Conservation (phyloP, 352 stramenopile species). For the Saprolegnia parasitica region DNA sequence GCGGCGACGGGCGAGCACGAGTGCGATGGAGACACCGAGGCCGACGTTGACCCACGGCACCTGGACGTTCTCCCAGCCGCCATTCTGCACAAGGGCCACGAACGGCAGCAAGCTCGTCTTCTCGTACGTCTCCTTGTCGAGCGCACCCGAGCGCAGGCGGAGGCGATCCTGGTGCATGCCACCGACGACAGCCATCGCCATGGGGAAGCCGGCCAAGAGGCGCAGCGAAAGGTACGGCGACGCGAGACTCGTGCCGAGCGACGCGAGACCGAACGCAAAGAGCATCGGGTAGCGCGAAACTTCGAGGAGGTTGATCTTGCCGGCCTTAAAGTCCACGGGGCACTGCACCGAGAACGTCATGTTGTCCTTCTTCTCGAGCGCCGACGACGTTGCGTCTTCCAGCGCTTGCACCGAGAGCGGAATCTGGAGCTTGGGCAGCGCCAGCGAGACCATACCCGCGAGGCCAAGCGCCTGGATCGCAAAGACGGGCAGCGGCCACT, state of each 20-base stretch:
- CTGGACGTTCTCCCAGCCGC: slow-evolving; percentile 19
- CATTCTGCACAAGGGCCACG: slow-evolving; percentile 23
- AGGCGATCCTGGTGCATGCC: slow-evolving; percentile 26
- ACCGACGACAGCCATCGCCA: slow-evolving; percentile 27
- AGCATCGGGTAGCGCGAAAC: slow-evolving; percentile 27
- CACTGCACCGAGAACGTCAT: slow-evolving; percentile 22
- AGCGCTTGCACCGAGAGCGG: neutral
- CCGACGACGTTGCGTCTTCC: slow-evolving; percentile 4
- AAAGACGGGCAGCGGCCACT: slow-evolving; percentile 24
- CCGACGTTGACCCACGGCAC: slow-evolving; percentile 28
- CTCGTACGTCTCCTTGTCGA: slow-evolving; percentile 21
- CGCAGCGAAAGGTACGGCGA: slow-evolving; percentile 23
- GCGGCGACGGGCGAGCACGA: slow-evolving; percentile 15
- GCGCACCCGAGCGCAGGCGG: slow-evolving; percentile 16
- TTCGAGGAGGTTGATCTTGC: slow-evolving; percentile 25
- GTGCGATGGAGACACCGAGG: slow-evolving; percentile 10
- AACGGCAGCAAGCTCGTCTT: slow-evolving; percentile 29
- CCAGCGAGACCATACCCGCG: slow-evolving; percentile 19
- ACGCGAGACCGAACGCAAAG: slow-evolving; percentile 26
- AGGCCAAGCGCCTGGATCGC: slow-evolving; percentile 20
- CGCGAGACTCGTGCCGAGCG: slow-evolving; percentile 24
- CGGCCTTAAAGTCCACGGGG: slow-evolving; percentile 28
- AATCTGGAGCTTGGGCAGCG: slow-evolving; percentile 24
- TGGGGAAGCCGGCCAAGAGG: slow-evolving; percentile 22
- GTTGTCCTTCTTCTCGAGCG: neutral